Evolutionary conservation across 176 grass and related monocot species (phyloP).

Genomic region (Eremochloa ophiuroides): DNA sequence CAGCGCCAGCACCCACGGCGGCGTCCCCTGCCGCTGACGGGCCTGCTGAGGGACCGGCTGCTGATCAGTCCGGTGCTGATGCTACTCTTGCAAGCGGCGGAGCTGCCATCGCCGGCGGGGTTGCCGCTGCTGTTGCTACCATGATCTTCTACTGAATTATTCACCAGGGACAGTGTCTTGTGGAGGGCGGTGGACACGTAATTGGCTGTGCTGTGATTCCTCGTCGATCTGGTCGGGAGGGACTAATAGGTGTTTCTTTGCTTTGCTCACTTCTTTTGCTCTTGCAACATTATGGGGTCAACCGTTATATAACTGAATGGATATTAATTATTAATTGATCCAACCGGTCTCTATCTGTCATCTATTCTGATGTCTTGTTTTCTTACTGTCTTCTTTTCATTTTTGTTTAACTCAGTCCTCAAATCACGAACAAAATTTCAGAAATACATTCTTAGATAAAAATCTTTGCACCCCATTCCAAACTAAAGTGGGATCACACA

Average conservation of each 20-base stretch:
- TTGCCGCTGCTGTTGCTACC: not conserved
- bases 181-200: not conserved
- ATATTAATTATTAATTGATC: conserved; percentile 1
- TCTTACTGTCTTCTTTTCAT: not conserved
- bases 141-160: conserved; percentile 34
- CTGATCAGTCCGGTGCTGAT: conserved; percentile 30
- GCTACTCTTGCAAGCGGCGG: not conserved
- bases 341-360: not conserved
- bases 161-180: not conserved
- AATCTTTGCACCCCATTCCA: not conserved
- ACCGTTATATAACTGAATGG: conserved; percentile 6
- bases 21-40: not conserved
- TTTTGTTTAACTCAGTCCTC: not conserved
- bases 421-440: not conserved
- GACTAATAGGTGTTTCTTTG: not conserved
- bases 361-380: not conserved
- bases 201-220: not conserved
- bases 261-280: conserved; percentile 29
- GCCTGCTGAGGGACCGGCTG: conserved; percentile 26
- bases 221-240: not conserved
- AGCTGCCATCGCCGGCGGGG: not conserved
- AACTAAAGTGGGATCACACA: not conserved
- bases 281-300: conserved; percentile 29
- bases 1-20: not conserved
- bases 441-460: not conserved